Percentiles rank a stretch among this genome's conserved stretches.
phyloP scores from a whole-genome alignment of 1,139 yeast species.

The Saccharomyces hybrid region DNA sequence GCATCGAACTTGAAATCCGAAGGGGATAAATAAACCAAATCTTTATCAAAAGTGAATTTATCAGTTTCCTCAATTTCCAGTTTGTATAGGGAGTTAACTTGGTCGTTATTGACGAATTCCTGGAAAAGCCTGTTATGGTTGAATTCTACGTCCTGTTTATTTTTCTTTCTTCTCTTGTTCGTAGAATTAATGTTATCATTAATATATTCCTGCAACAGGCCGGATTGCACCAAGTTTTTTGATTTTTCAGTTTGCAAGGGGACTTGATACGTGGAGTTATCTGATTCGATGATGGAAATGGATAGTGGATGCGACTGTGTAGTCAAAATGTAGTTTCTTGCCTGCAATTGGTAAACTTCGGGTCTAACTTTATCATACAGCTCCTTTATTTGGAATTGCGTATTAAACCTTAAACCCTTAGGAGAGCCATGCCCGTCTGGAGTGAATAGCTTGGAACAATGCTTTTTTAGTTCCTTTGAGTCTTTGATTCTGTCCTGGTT shows the following conservation, averaged over 20 bases:
- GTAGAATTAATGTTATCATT: background rate
- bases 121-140: constrained; percentile 8
- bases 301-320: constrained; percentile 14
- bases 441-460: constrained; percentile 1
- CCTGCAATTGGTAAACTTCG: constrained; percentile 21
- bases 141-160: constrained; percentile 6
- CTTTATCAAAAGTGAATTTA: constrained; percentile 10
- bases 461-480: constrained; percentile 2
- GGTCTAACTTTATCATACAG: constrained; percentile 16
- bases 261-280: constrained; percentile 10
- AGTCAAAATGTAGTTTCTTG: constrained; percentile 15
- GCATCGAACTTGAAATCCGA: constrained; percentile 27
- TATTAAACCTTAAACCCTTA: constrained; percentile 6
- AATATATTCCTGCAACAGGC: constrained; percentile 8
- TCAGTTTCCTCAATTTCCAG: constrained; percentile 7
- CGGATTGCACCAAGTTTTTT: constrained; percentile 12
- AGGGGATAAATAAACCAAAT: constrained; percentile 13
- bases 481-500: constrained; percentile 4
- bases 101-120: constrained; percentile 9
- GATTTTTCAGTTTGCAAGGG: constrained; percentile 6
- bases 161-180: background rate
- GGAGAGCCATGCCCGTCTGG: background rate
- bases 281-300: constrained; percentile 13
- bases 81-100: constrained; percentile 10
- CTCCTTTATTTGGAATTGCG: constrained; percentile 6